Evolutionary conservation across 192 early-diverging fungal genomes (phyloP).

Genomic region (Kappamyces sp.): DNA sequence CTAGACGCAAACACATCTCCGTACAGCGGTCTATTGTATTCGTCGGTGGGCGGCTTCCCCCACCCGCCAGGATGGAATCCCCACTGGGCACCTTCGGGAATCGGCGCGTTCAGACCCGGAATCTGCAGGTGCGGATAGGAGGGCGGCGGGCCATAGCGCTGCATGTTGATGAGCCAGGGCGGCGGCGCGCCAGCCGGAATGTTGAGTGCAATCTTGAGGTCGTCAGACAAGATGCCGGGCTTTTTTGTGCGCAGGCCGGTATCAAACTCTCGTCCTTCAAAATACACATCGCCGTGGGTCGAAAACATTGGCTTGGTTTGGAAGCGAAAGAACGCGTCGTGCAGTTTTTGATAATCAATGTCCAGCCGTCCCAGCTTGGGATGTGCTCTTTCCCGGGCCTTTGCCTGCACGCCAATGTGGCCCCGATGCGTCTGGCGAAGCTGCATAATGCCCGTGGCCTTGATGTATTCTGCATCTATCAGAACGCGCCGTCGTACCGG

Average conservation of each 20-base stretch:
- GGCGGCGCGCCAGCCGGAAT: slow-evolving; percentile 90
- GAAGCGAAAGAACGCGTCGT: slow-evolving; percentile 95
- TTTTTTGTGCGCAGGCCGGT: slow-evolving; percentile 79
- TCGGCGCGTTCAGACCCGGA: slow-evolving; percentile 92
- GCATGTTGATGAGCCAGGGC: slow-evolving; percentile 98
- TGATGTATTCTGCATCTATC: slow-evolving; percentile 75
- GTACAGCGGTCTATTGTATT: slow-evolving; percentile 84
- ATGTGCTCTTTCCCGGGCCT: slow-evolving; percentile 76
- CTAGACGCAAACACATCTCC: slow-evolving; percentile 88
- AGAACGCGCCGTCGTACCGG: slow-evolving; percentile 41
- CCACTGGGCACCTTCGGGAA: slow-evolving; percentile 96
- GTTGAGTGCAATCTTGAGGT: slow-evolving; percentile 78
- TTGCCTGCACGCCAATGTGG: slow-evolving; percentile 67
- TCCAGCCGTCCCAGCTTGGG: slow-evolving; percentile 96
- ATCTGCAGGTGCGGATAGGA: slow-evolving; percentile 86
- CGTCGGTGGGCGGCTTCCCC: slow-evolving; percentile 55
- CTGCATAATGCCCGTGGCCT: slow-evolving; percentile 96
- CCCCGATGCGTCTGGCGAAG: slow-evolving; percentile 84
- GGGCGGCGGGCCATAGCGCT: slow-evolving; percentile 92
- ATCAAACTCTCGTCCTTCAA: slow-evolving; percentile 95
- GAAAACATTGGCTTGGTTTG: slow-evolving; percentile 77
- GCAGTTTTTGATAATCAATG: slow-evolving; percentile 95
- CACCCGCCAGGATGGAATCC: slow-evolving; percentile 94
- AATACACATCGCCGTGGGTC: slow-evolving; percentile 83
- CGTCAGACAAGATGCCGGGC: slow-evolving; percentile 80